Base-by-base conservation (phyloP, 306 rosid genomes). In the Acacia crassicarpa region DNA sequence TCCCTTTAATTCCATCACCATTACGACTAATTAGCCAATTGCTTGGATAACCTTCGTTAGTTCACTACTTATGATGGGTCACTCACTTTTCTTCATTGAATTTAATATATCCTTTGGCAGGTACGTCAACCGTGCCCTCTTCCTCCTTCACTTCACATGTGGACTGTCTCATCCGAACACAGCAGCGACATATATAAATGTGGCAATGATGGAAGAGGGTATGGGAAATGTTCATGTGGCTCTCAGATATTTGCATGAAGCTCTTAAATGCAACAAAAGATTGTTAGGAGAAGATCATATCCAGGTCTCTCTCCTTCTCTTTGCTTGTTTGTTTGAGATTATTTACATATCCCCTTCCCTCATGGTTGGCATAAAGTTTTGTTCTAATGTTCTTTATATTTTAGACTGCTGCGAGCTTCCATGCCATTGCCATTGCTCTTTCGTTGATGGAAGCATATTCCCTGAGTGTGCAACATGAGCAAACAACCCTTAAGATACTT, bases 191-290 rank as follows among this genome's bases (percentile, higher is more conserved):
- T 95, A 95, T 83, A 95, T 95, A 74, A 95, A 95, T 59, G 96
- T 95, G 23, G 99, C 99, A 17, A 95, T 95, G 98, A 95, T 95
- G 99, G 99, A 95, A 91, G 99, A 95, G 88, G 98, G 98, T 68
- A 91, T 92, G 91, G 98, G 99, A 75, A 95, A 95, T 74, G 99
- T 93, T 78, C 89, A 95, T 72, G 96, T 93, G 82, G 99, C 99
- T 14, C 99, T 95, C 41, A 91, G 99, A 83, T 95, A 93, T 86
- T 84, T 95, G 58, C 99, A 95, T 68, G 99, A 95, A 88, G 99
- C 99, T 89, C 97, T 95, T 59, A 95, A 93, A 85, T 95, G 99
- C 84, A 95, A 95, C 88, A 91, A 91, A 87, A 93, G 92, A 88
- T 90, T 95, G 85, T 86, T 95, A 80, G 99, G 99, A 75, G 92